Evolutionary conservation across 768 basidiomycete genomes (phyloP), one percentile per base, ranked within the genome.

Genomic region (Russula sp.): DNA sequence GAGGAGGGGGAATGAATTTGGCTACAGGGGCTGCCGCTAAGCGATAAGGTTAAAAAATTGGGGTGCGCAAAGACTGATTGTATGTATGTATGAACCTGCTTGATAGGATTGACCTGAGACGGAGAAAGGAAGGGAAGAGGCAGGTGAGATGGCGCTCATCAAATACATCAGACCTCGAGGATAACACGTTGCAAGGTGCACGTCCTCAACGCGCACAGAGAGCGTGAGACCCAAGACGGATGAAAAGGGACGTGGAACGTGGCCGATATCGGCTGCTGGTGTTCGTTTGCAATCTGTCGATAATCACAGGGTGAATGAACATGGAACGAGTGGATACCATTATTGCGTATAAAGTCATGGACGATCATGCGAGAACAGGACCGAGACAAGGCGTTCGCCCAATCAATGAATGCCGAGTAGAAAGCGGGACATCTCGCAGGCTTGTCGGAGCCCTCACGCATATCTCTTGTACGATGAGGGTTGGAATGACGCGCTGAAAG

Each of bases 81-180:
- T 18, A 42, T 51, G 39, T 57, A 47, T 48, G 42, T 64, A 45
- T 55, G 44, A 56, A 55, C 48, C 47, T 55, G 47, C 47, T 50
- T 32, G 20, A 20, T 49, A 40, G 58, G 40, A 50, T 64, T 42
- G 47, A 42, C 59, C 63, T 59, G 53, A 44, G 54, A 55, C 10
- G 34, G 52, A 44, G 49, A 59, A 55, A 45, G 48, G 47, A 49
- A 60, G 13, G 42, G 35, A 54, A 16, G 39, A 49, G 47, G 50
- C 18, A 59, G 44, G 35, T 13, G 48, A 42, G 31, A 51, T 18
- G 35, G 35, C 47, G 47, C 47, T 22, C 35, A 48, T 64, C 58
- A 60, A 42, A 59, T 55, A 50, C 47, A 55, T 20, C 42, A 60
- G 11, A 60, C 63, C 63, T 64, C 63, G 58, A 60, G 63, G 63